Conservation (phyloP, 73 alveolate genomes). For the Paraurostyla sp. region DNA sequence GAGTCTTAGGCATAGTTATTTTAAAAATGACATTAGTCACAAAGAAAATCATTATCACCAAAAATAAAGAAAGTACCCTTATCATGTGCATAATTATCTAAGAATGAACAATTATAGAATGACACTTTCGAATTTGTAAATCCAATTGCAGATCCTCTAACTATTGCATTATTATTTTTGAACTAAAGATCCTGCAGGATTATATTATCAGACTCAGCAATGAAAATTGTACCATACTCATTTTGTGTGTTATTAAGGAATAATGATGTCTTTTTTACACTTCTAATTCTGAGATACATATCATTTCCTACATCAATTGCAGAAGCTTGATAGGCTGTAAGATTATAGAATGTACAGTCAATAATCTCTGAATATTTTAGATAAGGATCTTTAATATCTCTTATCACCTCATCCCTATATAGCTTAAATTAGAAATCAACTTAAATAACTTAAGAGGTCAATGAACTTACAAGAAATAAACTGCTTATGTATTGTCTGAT, state of each 20-base stretch:
- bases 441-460: too few relatives aligned
- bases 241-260: not conserved
- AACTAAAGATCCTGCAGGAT: not conserved
- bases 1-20: slow-evolving; percentile 1
- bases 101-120: not conserved
- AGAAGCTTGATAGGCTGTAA: not conserved
- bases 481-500: not conserved
- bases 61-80: too few relatives aligned
- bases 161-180: not conserved
- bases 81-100: not conserved
- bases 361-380: not conserved
- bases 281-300: not conserved
- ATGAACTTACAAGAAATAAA: not conserved
- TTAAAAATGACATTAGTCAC: not conserved
- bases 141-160: slow-evolving; percentile 38
- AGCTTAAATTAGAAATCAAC: too few relatives aligned
- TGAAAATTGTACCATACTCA: slow-evolving; percentile 2
- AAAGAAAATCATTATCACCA: too few relatives aligned
- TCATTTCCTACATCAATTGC: not conserved
- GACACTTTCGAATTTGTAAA: not conserved
- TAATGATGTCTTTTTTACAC: not conserved
- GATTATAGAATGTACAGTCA: slow-evolving; percentile 10
- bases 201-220: not conserved
- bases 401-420: not conserved
- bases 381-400: not conserved